These are phyloP conservation scores for Aureobasidium melanogenum DNA, from an alignment of 2,329 filamentous ascomycete genomes.

Conservation along the genomic window DNA sequence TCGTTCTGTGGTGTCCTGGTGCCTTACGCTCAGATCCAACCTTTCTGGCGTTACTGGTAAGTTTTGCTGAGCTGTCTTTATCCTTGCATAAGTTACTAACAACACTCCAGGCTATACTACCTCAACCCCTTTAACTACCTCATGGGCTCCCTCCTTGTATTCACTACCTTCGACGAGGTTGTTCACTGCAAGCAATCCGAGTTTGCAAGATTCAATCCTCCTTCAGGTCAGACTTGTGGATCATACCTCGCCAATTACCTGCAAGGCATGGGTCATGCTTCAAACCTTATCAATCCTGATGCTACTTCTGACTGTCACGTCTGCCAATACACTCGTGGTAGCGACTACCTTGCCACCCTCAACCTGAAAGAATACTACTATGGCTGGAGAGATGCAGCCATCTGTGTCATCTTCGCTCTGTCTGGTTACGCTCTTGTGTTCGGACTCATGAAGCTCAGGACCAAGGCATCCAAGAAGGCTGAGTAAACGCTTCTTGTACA, in stretches of 20 bases:
- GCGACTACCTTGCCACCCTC: conserved; percentile 51
- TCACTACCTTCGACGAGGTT: conserved; percentile 33
- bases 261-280: conserved; percentile 35
- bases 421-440: conserved; percentile 46
- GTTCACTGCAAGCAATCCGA: conserved; percentile 30
- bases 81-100: neutral
- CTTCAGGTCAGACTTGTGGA: conserved; percentile 45
- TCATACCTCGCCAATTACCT: conserved; percentile 50
- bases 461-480: conserved; percentile 33
- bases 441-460: conserved; percentile 33
- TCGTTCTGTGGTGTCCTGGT: conserved; percentile 29
- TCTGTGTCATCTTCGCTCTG: conserved; percentile 48
- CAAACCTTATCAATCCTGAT: conserved; percentile 51
- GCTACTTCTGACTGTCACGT: conserved; percentile 49
- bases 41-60: conserved; percentile 31
- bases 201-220: conserved; percentile 39
- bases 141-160: conserved; percentile 32
- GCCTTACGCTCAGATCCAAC: conserved; percentile 25
- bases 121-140: conserved; percentile 37
- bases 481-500: conserved; percentile 18
- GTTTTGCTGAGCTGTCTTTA: neutral
- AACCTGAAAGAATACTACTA: conserved; percentile 54
- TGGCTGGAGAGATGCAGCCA: conserved; percentile 58
- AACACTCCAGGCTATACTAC: conserved; percentile 16
- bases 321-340: conserved; percentile 50